Evolutionary conservation across 768 basidiomycete species (phyloP).

Genomic region (Aureoboletus auriporus): DNA sequence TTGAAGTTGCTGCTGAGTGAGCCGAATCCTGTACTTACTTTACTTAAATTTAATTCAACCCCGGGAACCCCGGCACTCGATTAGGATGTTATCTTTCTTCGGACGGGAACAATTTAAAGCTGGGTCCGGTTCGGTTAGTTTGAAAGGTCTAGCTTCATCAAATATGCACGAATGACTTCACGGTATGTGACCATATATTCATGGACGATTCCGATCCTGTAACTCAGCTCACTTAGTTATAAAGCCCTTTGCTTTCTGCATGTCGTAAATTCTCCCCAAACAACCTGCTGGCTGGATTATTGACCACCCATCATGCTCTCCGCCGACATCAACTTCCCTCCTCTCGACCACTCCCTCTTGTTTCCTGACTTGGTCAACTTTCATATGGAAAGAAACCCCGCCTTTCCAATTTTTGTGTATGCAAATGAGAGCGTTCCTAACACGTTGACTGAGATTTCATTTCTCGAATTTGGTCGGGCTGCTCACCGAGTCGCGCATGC

Average conservation of each 20-base stretch:
- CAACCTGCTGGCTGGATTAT: background rate
- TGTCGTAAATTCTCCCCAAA: background rate
- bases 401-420: constrained; percentile 14
- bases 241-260: background rate
- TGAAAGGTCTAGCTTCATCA: no score
- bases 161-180: no score
- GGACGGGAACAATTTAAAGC: no score
- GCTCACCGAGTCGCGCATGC: constrained; percentile 28
- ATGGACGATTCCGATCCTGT: no score
- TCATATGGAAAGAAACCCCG: constrained; percentile 14
- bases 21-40: no score
- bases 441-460: constrained; percentile 14
- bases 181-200: no score
- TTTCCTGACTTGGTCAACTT: constrained; percentile 23
- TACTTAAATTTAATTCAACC: no score
- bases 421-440: constrained; percentile 7
- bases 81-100: no score
- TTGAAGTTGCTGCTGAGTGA: no score
- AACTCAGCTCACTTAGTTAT: no score
- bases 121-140: no score
- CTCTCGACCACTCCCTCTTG: constrained; percentile 17
- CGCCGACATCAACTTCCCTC: constrained; percentile 1
- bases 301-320: background rate
- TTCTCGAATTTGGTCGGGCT: constrained; percentile 28
- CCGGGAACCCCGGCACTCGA: no score